A percentile compares a stretch with the other conserved stretches of the same genome.
phyloP scores from a whole-genome alignment of 164 flowering plant species.

The Vitis rotundifolia region DNA sequence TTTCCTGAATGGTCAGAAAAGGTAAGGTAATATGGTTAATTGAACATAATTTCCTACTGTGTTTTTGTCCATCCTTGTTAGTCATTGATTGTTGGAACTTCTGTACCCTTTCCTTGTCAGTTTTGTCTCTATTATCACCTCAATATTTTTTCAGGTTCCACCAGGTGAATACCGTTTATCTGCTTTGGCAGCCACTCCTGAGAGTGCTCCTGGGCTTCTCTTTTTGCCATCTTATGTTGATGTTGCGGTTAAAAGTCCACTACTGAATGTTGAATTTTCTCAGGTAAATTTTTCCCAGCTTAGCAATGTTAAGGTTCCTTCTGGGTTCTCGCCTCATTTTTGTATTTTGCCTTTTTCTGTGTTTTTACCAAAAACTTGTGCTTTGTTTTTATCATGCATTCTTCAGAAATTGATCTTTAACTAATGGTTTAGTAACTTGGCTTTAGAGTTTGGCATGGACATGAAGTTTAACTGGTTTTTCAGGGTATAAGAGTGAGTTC shows the following conservation, averaged over 20 bases:
- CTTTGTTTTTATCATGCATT: neutral
- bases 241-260: conserved; percentile 73
- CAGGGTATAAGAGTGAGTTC: neutral
- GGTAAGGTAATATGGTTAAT: neutral
- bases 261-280: conserved; percentile 68
- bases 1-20: neutral
- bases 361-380: neutral
- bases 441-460: neutral
- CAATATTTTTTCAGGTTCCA: conserved; percentile 53
- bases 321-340: neutral
- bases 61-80: neutral
- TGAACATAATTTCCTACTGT: neutral
- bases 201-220: conserved; percentile 66
- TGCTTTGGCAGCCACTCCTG: conserved; percentile 65
- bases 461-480: neutral
- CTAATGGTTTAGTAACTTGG: neutral
- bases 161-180: conserved; percentile 91
- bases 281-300: conserved; percentile 51
- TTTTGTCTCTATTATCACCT: neutral
- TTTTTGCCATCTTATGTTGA: conserved; percentile 77
- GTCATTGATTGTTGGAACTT: neutral
- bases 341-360: neutral
- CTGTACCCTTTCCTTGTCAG: neutral
- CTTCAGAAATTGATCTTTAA: neutral
- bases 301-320: neutral